Base-by-base conservation (phyloP, 352 stramenopile species). In the Globisporangium radiosum region DNA sequence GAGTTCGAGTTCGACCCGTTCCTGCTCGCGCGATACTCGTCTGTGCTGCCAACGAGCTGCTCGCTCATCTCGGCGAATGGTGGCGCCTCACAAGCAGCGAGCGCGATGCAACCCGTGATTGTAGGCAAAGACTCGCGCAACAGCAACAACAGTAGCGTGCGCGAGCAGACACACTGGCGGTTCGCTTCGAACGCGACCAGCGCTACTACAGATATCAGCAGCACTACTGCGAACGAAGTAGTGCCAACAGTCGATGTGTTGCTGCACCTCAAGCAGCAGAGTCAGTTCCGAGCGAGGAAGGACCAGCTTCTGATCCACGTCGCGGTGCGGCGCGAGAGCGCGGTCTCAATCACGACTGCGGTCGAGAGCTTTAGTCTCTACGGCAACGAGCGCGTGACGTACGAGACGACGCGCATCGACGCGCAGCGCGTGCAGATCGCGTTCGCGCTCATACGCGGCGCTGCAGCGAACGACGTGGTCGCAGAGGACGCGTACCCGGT, bases 221-320 rank as follows among this genome's bases (percentile, higher is more conserved):
- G 52, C 19, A 36, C 44, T n/a, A 1, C 19, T 4, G 47, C 14
- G 2, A 45, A 19, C 7, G 2, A 36, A 45, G 7, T 8, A 7
- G 0, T 37, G 4, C 59, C 48, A 17, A 48, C 52, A 8, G 58
- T 78, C 37, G 68, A 75, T 17, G 0, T 78, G 44, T 38, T 78
- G 9, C 64, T 78, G 14, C 67, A 62, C 4, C 51, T 78, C 45
- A 64, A 68, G 9, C 70, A 78, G 49, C 64, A 60, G 47, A 78
- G 70, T 42, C 70, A 78, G 38, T 59, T 60, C 7, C 51, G 56
- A 4, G 63, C 64, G 3, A 38, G 13, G 17, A 56, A 72, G 33
- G 68, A 78, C 44, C 62, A 78, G 47, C 47, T 75, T 7, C 15
- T 75, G 0, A 4, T 78, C 4, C 70, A 75, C 38, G 39, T 74